phyloP scores from a whole-genome alignment of 495 filamentous ascomycete species.

The Trichoderma erinaceum region DNA sequence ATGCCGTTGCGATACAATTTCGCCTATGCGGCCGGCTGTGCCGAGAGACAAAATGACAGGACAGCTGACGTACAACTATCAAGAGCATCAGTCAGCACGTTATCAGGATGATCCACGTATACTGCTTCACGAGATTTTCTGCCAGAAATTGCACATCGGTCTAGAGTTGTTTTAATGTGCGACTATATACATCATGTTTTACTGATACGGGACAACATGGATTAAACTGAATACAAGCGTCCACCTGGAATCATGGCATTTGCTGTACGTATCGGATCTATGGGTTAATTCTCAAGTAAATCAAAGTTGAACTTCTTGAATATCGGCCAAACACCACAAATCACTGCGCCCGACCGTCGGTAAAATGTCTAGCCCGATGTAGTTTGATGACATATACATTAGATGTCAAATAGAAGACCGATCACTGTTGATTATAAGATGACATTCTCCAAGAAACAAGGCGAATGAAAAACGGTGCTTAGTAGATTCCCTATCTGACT shows the following conservation, averaged over 20 bases:
- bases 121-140: no score
- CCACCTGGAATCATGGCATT: not conserved
- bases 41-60: no score
- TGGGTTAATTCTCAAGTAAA: not conserved
- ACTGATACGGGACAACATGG: not conserved
- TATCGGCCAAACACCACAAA: not conserved
- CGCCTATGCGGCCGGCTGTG: no score
- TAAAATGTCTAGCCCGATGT: not conserved
- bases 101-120: no score
- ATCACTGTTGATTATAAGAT: not conserved
- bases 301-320: not conserved
- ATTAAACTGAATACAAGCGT: not conserved
- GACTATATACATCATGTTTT: not conserved
- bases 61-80: no score
- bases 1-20: no score
- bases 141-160: no score
- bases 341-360: not conserved
- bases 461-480: not conserved
- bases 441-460: not conserved
- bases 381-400: not conserved
- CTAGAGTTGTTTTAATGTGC: no score
- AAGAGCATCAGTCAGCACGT: no score
- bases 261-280: not conserved
- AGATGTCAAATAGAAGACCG: not conserved
- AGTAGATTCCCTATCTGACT: not conserved